These are phyloP conservation scores for Apostasia shenzhenica DNA, from an alignment of 106 monocot genomes.

Conservation along the genomic window DNA sequence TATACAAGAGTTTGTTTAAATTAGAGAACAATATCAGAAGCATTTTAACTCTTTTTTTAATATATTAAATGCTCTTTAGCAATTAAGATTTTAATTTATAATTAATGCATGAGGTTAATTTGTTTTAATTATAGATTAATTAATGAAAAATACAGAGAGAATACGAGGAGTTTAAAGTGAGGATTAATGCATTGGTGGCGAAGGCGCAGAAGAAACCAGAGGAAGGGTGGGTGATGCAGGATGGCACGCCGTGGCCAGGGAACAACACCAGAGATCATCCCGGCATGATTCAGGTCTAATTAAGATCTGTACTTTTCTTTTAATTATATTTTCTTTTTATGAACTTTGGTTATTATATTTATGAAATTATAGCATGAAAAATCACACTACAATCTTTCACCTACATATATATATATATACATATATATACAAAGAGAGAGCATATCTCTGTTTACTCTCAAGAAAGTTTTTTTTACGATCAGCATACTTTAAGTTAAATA, in stretches of 20 bases:
- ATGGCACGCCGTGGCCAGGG: conserved; percentile 93
- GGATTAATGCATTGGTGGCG: conserved; percentile 86
- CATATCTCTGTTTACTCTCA: too few relatives aligned
- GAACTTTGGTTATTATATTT: too few relatives aligned
- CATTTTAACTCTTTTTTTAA: neutral
- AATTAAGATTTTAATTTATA: neutral
- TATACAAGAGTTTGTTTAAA: neutral
- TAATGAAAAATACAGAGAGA: conserved; percentile 46
- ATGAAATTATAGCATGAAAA: too few relatives aligned
- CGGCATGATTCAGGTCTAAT: conserved; percentile 84
- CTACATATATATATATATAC: too few relatives aligned
- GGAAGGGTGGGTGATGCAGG: conserved; percentile 97
- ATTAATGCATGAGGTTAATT: neutral
- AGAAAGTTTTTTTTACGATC: too few relatives aligned
- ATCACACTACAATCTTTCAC: too few relatives aligned
- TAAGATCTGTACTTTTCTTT: too few relatives aligned
- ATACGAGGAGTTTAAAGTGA: conserved; percentile 97
- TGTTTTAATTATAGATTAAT: too few relatives aligned
- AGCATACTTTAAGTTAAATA: too few relatives aligned
- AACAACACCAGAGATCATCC: conserved; percentile 96
- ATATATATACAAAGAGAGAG: too few relatives aligned
- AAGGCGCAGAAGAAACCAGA: conserved; percentile 93
- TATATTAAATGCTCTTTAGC: neutral
- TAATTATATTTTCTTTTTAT: too few relatives aligned
- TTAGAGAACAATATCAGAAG: too few relatives aligned